Conservation (phyloP, 495 filamentous ascomycete species). For the Xylaria sp. region DNA sequence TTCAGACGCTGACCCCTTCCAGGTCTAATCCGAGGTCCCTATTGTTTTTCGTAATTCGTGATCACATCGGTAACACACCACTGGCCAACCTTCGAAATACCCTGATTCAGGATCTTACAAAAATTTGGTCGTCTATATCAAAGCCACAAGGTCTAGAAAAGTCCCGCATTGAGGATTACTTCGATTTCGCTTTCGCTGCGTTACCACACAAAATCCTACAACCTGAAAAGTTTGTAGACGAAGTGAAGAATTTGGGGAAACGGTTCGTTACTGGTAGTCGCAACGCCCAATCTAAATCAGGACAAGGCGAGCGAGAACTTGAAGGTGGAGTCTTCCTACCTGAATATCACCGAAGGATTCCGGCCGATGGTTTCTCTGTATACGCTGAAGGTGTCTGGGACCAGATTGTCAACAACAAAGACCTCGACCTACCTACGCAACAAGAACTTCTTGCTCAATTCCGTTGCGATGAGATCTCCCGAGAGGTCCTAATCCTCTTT, state of each 20-base stretch:
- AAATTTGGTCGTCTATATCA: constrained; percentile 89
- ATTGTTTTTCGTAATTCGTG: constrained; percentile 97
- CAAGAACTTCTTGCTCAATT: constrained; percentile 97
- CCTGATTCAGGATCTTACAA: constrained; percentile 84
- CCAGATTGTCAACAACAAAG: constrained; percentile 98
- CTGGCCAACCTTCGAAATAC: constrained; percentile 87
- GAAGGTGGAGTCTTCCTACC: constrained; percentile 85
- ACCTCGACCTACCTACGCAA: constrained; percentile 94
- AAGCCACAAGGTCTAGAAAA: constrained; percentile 90
- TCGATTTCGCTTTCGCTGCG: constrained; percentile 96
- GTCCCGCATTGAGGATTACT: constrained; percentile 92
- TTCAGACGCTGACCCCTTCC: constrained; percentile 36
- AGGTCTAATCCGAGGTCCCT: constrained; percentile 90
- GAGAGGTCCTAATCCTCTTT: constrained; percentile 84
- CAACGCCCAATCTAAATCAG: constrained; percentile 61
- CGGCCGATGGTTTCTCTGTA: constrained; percentile 90
- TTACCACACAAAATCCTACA: constrained; percentile 96
- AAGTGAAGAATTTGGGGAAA: constrained; percentile 77
- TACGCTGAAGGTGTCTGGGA: constrained; percentile 97
- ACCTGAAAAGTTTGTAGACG: constrained; percentile 85
- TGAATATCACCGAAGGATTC: constrained; percentile 94
- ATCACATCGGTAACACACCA: constrained; percentile 91
- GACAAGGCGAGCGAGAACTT: constrained; percentile 69
- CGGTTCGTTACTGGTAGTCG: constrained; percentile 82
- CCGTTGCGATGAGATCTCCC: constrained; percentile 92